A percentile compares a stretch with the other conserved stretches of the same genome.
phyloP scores from a whole-genome alignment of 495 filamentous ascomycete species.

The Pseudotulostoma volvatum region DNA sequence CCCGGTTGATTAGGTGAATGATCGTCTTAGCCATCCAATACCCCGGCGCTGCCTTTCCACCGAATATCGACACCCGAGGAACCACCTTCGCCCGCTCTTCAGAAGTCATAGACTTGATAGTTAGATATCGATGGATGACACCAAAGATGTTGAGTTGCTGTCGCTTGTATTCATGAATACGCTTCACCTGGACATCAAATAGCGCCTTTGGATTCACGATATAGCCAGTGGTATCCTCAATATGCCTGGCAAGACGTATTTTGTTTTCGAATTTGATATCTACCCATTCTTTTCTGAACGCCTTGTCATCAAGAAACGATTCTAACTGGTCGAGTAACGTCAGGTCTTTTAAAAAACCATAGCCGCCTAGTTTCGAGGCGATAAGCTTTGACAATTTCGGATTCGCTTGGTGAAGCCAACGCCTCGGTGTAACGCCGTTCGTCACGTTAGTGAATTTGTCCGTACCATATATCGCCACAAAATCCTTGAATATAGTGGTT shows the following conservation, averaged over 20 bases:
- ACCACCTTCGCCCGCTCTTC: conserved; percentile 77
- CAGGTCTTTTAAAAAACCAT: conserved; percentile 75
- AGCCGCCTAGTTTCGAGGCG: conserved; percentile 66
- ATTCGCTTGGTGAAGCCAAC: conserved; percentile 97
- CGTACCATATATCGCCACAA: conserved; percentile 78
- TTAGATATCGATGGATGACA: conserved; percentile 86
- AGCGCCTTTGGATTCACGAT: conserved; percentile 74
- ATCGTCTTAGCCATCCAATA: conserved; percentile 99
- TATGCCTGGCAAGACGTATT: conserved; percentile 72
- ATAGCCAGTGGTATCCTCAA: conserved; percentile 62
- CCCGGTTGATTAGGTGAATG: conserved; percentile 89
- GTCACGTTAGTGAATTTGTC: conserved; percentile 99
- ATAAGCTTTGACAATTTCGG: conserved; percentile 84
- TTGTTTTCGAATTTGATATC: conserved; percentile 74
- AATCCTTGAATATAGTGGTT: conserved; percentile 98
- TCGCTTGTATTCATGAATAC: conserved; percentile 98
- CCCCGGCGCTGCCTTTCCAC: conserved; percentile 90
- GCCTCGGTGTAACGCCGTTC: conserved; percentile 86
- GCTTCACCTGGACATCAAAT: conserved; percentile 96
- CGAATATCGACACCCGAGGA: conserved; percentile 92
- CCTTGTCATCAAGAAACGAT: conserved; percentile 60
- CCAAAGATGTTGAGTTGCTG: conserved; percentile 99
- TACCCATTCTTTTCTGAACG: conserved; percentile 80
- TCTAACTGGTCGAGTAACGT: conserved; percentile 75
- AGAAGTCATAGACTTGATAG: conserved; percentile 66